Conservation (phyloP, 768 basidiomycete species). For the Obba rivulosa region DNA sequence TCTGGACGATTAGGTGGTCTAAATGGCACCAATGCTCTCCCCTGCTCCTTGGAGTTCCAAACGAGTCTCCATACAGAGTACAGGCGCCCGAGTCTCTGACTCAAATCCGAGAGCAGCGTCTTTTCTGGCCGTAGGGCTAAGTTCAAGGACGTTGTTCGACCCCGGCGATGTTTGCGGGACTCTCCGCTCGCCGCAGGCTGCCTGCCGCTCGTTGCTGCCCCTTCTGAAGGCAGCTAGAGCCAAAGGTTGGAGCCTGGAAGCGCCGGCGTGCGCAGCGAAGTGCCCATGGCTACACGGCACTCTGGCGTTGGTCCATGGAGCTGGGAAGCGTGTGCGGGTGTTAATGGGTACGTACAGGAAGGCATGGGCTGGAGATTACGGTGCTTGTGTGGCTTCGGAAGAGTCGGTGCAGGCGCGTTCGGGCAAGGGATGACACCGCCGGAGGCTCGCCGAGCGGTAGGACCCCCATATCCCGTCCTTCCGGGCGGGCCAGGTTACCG, state of each 20-base stretch:
- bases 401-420: neutral
- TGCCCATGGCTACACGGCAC: conserved; percentile 44
- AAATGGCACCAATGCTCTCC: conserved; percentile 4
- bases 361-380: conserved; percentile 14
- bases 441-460: too few relatives aligned
- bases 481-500: conserved; percentile 15
- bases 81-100: conserved; percentile 37
- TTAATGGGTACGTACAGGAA: conserved; percentile 31
- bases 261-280: conserved; percentile 46
- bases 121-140: conserved; percentile 4
- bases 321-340: conserved; percentile 15
- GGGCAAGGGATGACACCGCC: too few relatives aligned
- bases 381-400: neutral
- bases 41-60: conserved; percentile 19
- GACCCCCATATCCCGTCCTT: conserved; percentile 18
- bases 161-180: conserved; percentile 48
- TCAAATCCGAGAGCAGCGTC: conserved; percentile 28
- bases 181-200: conserved; percentile 50
- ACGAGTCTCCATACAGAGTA: conserved; percentile 38
- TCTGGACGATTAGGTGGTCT: too few relatives aligned
- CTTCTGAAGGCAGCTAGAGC: conserved; percentile 17
- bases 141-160: conserved; percentile 28
- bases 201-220: conserved; percentile 21
- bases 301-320: conserved; percentile 13
- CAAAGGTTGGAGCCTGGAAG: conserved; percentile 41